Evolutionary conservation across 1,284 basidiomycete species (phyloP).

Genomic region (Sphagnurus paluster): DNA sequence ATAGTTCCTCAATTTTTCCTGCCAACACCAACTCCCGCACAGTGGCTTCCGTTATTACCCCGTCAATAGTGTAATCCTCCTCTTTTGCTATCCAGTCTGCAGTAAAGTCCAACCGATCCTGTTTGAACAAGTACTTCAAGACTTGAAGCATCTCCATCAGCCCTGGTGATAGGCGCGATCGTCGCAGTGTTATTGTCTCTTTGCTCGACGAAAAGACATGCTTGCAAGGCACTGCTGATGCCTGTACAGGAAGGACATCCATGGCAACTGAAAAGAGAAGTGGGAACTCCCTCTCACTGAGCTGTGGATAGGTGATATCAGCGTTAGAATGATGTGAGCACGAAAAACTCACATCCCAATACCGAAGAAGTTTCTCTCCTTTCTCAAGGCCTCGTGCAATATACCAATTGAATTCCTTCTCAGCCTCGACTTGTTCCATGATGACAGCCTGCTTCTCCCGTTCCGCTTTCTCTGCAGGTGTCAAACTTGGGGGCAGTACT

Average conservation of each 20-base stretch:
- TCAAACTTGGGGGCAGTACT: background rate
- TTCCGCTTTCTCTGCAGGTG: background rate
- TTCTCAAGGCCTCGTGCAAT: background rate
- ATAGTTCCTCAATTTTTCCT: background rate
- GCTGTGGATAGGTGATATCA: background rate
- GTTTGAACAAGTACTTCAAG: conserved; percentile 8
- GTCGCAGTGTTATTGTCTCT: background rate
- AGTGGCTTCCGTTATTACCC: background rate
- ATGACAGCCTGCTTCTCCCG: background rate
- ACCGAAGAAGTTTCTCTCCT: background rate
- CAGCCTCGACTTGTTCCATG: background rate
- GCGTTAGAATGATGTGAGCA: background rate
- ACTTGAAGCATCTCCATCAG: conserved; percentile 13
- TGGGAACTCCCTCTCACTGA: background rate
- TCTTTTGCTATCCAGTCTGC: conserved; percentile 13
- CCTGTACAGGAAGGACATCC: conserved; percentile 1
- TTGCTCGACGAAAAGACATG: background rate
- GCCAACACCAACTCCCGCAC: background rate
- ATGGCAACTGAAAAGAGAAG: background rate
- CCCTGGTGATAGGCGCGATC: background rate
- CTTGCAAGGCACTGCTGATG: conserved; percentile 5
- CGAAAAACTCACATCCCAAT: background rate
- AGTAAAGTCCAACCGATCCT: conserved; percentile 15
- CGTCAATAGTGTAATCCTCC: conserved; percentile 17
- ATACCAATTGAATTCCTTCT: background rate